Base-by-base conservation (phyloP, 2,329 filamentous ascomycete genomes). In the Sporothrix humicola region DNA sequence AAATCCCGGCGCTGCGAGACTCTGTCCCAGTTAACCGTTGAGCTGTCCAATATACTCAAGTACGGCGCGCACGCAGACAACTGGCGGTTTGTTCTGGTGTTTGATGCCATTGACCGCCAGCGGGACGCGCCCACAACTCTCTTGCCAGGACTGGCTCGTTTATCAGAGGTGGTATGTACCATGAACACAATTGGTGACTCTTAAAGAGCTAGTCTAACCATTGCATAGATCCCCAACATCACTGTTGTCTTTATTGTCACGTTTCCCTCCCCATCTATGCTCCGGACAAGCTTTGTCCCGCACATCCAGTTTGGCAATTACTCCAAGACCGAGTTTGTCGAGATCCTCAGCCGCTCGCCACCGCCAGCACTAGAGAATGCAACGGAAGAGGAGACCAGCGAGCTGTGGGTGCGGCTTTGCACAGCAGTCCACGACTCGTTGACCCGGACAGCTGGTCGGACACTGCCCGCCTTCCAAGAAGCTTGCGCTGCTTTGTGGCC, bases 51-150 rank as follows among this genome's bases (percentile, higher is more conserved):
- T 79, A 84, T 93, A 81, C 81, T 95, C 63, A 82, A 86, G 69
- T 85, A 86, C 75, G 77, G 79, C 13, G 73, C 78, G 7, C 77
- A 80, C 8, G 81, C 82, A 54, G 77, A 79, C 23, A 78, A 79
- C 65, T 85, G 84, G 76, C 90, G 91, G 76, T 94, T 97, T 77
- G 90, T 95, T 9, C 82, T 98, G 73, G 93, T 98, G 12, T 87
- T 98, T 76, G 96, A 98, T 83, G 93, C 90, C 12, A 91, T 98
- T 73, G 95, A 98, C 81, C 88, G 87, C 75, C 93, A 97, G 81
- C 87, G 92, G 78, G 95, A 98, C 79, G 90, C 92, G 6, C 89
- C 92, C 6, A 87, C 90, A 2, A 97, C 93, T 0, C 83, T 98
- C 15, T 83, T 97, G 4, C 91, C 95, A 46, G 94, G 93, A 13